phyloP scores from a whole-genome alignment of 1,284 basidiomycete genomes.

The Cryptococcus floricola region DNA sequence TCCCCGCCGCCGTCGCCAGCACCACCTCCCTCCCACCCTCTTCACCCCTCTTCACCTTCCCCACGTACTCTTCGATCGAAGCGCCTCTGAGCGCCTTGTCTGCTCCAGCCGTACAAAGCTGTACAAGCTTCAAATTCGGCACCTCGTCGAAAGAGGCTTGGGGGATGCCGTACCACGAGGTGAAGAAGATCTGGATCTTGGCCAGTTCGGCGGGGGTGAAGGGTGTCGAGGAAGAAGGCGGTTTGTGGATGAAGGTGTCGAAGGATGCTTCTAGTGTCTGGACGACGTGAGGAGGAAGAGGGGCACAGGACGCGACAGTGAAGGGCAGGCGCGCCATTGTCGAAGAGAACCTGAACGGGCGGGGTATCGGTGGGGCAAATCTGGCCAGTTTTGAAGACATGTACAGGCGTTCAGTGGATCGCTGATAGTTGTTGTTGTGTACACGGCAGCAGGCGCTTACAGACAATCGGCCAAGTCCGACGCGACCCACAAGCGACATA shows the following conservation, averaged over 20 bases:
- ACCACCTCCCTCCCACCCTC: slow-evolving; percentile 16
- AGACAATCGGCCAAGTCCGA: no score
- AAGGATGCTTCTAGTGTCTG: slow-evolving; percentile 5
- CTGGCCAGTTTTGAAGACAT: no score
- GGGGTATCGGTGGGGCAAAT: no score
- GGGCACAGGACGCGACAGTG: slow-evolving; percentile 7
- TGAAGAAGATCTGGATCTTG: slow-evolving; percentile 13
- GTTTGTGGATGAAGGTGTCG: slow-evolving; percentile 5
- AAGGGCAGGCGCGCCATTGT: slow-evolving; percentile 1
- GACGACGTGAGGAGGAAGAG: slow-evolving; percentile 1
- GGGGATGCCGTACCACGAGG: slow-evolving; percentile 6
- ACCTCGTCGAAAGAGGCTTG: slow-evolving; percentile 17
- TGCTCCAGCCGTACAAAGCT: slow-evolving; percentile 36
- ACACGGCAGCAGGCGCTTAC: no score
- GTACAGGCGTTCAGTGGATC: no score
- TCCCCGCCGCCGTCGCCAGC: slow-evolving; percentile 39
- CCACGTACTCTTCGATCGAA: slow-evolving; percentile 14
- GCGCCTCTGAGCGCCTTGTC: slow-evolving; percentile 22
- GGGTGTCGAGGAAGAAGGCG: not conserved
- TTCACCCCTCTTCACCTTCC: not conserved
- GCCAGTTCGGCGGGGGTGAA: slow-evolving; percentile 9
- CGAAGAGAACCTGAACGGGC: no score
- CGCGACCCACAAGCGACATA: no score
- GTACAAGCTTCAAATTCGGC: slow-evolving; percentile 33
- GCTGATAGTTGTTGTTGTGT: no score